phyloP scores from a whole-genome alignment of 2,329 filamentous ascomycete genomes.

The Bipolaris gigantea region DNA sequence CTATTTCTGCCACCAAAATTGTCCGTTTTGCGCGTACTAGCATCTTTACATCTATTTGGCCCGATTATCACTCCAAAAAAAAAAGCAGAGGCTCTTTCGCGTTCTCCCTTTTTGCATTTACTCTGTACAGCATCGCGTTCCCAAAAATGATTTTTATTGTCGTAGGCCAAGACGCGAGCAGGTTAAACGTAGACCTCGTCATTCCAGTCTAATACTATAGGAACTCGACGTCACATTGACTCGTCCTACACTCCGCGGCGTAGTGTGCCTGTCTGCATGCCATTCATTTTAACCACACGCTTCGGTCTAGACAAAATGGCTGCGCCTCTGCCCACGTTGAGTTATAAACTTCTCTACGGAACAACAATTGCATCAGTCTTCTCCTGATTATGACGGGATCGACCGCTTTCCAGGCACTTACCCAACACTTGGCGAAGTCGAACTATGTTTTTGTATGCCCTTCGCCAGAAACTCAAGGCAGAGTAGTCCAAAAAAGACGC shows the following conservation, averaged over 20 bases:
- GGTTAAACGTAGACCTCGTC: background rate
- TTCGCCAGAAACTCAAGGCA: constrained; percentile 25
- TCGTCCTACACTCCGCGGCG: constrained; percentile 11
- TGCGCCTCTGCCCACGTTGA: background rate
- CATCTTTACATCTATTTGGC: background rate
- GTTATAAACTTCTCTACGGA: constrained; percentile 7
- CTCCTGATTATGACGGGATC: constrained; percentile 13
- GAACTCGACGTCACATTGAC: constrained; percentile 23
- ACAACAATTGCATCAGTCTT: background rate
- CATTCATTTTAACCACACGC: background rate
- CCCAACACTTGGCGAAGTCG: constrained; percentile 14
- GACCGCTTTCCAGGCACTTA: constrained; percentile 16
- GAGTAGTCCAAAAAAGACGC: constrained; percentile 21
- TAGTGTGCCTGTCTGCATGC: background rate
- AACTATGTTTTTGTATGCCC: constrained; percentile 25
- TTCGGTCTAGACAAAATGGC: background rate
- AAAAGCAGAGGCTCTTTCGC: background rate
- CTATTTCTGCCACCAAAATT: background rate
- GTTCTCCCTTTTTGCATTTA: background rate
- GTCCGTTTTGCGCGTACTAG: background rate
- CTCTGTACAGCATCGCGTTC: background rate
- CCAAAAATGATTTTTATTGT: background rate
- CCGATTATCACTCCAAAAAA: background rate
- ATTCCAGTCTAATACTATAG: constrained; percentile 2
- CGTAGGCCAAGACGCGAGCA: constrained; percentile 2